Evolutionary conservation across 305 asterid genomes (phyloP).

Genomic region (Rubia tinctorum): DNA sequence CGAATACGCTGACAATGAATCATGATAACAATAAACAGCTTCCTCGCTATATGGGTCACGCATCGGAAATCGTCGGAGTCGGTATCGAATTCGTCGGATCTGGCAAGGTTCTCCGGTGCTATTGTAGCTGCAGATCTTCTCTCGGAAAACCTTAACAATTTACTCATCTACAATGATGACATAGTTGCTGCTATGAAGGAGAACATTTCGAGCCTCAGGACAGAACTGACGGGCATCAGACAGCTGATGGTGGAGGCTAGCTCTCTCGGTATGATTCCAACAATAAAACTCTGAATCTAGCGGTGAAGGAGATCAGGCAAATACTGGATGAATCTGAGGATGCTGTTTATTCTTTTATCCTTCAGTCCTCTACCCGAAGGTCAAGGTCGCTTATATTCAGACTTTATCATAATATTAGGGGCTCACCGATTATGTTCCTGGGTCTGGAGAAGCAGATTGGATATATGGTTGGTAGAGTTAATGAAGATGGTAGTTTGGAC

Average conservation of each 20-base stretch:
- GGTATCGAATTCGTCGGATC: too few species aligned
- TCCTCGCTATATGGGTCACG: too few species aligned
- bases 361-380: slow-evolving; percentile 24
- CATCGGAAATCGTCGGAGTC: too few species aligned
- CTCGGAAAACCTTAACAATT: not conserved
- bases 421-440: not conserved
- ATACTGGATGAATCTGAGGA: slow-evolving; percentile 40
- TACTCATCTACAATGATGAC: not conserved
- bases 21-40: too few species aligned
- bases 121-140: too few species aligned
- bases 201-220: not conserved
- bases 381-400: slow-evolving; percentile 20
- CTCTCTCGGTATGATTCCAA: not conserved
- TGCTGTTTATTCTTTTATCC: slow-evolving; percentile 20
- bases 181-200: not conserved
- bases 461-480: not conserved
- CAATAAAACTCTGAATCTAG: slow-evolving; percentile 1
- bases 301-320: slow-evolving; percentile 25
- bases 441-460: not conserved
- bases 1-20: too few species aligned
- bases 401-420: slow-evolving; percentile 10
- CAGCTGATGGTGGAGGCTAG: not conserved
- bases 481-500: too few species aligned
- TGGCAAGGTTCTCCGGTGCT: too few species aligned
- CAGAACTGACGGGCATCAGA: not conserved